A percentile compares a stretch with the other conserved stretches of the same genome.
phyloP scores from a whole-genome alignment of 2,329 filamentous ascomycete genomes.

The Catunica adiposa region DNA sequence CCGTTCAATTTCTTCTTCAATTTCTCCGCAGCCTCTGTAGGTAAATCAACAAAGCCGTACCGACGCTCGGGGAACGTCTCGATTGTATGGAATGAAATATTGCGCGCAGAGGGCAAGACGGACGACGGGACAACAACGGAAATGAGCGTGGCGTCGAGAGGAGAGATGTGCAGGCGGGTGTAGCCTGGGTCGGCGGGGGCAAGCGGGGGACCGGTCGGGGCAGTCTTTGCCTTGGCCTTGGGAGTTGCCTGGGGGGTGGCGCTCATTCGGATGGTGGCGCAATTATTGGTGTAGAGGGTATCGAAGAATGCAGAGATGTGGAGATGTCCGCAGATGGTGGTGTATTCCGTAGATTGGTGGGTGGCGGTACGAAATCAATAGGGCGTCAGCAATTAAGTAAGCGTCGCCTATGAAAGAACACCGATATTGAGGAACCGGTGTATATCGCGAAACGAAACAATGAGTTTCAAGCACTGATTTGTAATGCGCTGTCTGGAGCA shows the following conservation, averaged over 20 bases:
- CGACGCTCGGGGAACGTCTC: constrained; percentile 78
- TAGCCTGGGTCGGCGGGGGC: constrained; percentile 10
- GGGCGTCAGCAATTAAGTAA: no score
- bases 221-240: constrained; percentile 9
- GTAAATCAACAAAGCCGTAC: constrained; percentile 82
- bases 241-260: constrained; percentile 5
- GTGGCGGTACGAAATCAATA: no score
- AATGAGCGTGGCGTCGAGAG: constrained; percentile 61
- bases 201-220: neutral
- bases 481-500: neutral
- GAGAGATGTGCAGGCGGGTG: constrained; percentile 61
- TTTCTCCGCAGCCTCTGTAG: constrained; percentile 68
- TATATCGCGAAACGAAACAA: no score
- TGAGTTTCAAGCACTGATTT: no score
- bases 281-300: no score
- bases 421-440: no score
- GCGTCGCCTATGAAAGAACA: no score
- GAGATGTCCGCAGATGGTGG: no score
- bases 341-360: no score
- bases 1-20: constrained; percentile 84
- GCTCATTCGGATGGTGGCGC: constrained; percentile 2
- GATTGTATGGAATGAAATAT: constrained; percentile 75
- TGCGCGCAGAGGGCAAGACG: constrained; percentile 48
- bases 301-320: no score
- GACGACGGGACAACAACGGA: constrained; percentile 54